Conservation (phyloP, 2,329 filamentous ascomycete species). For the Zopfia rhizophila region DNA sequence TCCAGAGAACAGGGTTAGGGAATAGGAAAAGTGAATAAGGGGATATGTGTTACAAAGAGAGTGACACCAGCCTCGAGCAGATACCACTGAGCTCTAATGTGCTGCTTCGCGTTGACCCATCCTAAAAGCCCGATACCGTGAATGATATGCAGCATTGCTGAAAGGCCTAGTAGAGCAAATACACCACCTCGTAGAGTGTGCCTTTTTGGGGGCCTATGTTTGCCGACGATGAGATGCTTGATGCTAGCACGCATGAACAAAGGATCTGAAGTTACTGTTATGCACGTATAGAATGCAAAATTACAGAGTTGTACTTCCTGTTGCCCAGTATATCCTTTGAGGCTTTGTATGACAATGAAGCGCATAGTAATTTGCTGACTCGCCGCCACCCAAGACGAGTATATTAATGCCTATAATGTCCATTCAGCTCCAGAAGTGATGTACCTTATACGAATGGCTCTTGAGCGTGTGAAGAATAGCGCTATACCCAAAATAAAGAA, state of each 20-base stretch:
- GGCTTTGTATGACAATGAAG: slow-evolving; percentile 32
- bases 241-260: slow-evolving; percentile 41
- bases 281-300: slow-evolving; percentile 27
- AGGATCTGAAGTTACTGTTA: slow-evolving; percentile 21
- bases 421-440: slow-evolving; percentile 40
- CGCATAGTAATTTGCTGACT: slow-evolving; percentile 36
- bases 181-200: too few relatives aligned
- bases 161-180: slow-evolving; percentile 34
- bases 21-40: too few relatives aligned
- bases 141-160: slow-evolving; percentile 42
- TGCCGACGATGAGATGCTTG: too few relatives aligned
- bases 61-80: slow-evolving; percentile 25
- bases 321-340: slow-evolving; percentile 33
- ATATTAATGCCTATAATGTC: slow-evolving; percentile 44
- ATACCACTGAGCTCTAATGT: slow-evolving; percentile 34
- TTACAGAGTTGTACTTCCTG: too few relatives aligned
- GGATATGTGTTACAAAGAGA: too few relatives aligned
- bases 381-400: slow-evolving; percentile 24
- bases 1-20: too few relatives aligned
- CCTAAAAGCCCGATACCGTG: slow-evolving; percentile 33
- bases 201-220: too few relatives aligned
- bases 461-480: slow-evolving; percentile 40
- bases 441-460: slow-evolving; percentile 42
- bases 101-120: slow-evolving; percentile 27
- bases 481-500: too few relatives aligned